Conservation (phyloP, 2,329 filamentous ascomycete genomes). For the Ceratocystis cubensis region DNA sequence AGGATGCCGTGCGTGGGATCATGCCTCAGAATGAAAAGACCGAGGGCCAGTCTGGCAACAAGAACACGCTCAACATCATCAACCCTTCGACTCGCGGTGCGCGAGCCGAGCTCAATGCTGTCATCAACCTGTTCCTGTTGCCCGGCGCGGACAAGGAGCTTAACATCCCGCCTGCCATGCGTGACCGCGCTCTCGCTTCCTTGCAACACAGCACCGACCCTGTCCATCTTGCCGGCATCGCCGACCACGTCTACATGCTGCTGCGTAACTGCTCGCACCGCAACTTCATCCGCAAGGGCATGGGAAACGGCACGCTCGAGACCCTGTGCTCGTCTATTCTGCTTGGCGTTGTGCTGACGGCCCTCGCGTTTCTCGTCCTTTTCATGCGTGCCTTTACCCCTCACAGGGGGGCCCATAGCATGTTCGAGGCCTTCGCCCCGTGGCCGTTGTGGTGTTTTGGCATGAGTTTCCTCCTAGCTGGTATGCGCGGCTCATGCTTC, state of each 20-base stretch:
- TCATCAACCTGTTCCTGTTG: conserved; percentile 32
- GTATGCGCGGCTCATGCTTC: conserved; percentile 37
- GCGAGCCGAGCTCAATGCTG: conserved; percentile 30
- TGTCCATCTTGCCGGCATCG: conserved; percentile 31
- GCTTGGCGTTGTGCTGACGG: conserved; percentile 32
- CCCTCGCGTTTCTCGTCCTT: conserved; percentile 31
- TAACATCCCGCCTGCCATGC: conserved; percentile 35
- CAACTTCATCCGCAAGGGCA: conserved; percentile 41
- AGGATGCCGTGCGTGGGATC: conserved; percentile 22
- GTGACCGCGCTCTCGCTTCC: conserved; percentile 29
- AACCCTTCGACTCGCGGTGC: conserved; percentile 18
- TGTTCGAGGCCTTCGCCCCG: conserved; percentile 33
- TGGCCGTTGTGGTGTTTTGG: conserved; percentile 38
- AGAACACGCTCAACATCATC: conserved; percentile 22
- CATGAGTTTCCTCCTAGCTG: conserved; percentile 33
- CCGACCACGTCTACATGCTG: conserved; percentile 36
- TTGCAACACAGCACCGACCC: conserved; percentile 31
- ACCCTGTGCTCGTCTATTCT: conserved; percentile 36
- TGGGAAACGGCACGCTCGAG: conserved; percentile 40
- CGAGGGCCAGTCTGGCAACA: conserved; percentile 4
- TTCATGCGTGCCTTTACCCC: conserved; percentile 32
- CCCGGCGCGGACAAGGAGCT: conserved; percentile 35
- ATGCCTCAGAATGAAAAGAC: conserved; percentile 20
- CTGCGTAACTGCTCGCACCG: conserved; percentile 38
- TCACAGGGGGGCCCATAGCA: conserved; percentile 30